Base-by-base conservation (phyloP, 192 early-diverging fungal genomes). In the Dimargaris xerosporica region DNA sequence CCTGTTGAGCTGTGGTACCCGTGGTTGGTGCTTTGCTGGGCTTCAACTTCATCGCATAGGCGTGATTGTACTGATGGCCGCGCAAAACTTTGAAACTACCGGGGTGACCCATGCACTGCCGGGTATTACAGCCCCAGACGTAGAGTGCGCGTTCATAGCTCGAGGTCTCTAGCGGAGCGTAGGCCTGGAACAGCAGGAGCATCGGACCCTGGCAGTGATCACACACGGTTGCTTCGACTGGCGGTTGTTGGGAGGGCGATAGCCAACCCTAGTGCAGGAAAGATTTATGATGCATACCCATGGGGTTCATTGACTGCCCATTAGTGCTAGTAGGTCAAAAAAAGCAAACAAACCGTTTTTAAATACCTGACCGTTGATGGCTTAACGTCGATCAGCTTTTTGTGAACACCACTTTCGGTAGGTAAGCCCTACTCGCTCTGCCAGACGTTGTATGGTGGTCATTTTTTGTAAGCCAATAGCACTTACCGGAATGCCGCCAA, bases 121-220 rank as follows among this genome's bases (percentile, higher is more conserved):
- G 75, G 30, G 75, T 77, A 59, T 87, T 90, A 71, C 91, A 93
- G 21, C 75, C 85, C 81, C 85, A 87, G 2, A 91, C 71, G 70
- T 93, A 93, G 17, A 89, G 69, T 0, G 85, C 80, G 26, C 91
- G 74, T 61, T 90, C 85, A 65, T 79, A 87, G 28, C 78, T 62
- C 16, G 85, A 85, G 34, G 77, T 76, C 10, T 79, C 76, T 41
- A 90, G 71, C 19, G 90, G 88, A 17, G 79, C 88, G 67, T 87
- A 84, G 17, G 80, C 72, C 69, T 93, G 91, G 10, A 82, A 68
- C 6, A 93, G 64, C 28, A 91, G 66, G 44, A 78, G 75, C 79
- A 93, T 83, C 0, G 68, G 69, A 19, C 66, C 64, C 9, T 65
- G 66, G 66, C 91, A 93, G 31, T 69, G 66, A 3, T 66, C 72